These are phyloP conservation scores for Solanum habrochaites DNA, from an alignment of 257 asterid genomes.

Conservation along the genomic window DNA sequence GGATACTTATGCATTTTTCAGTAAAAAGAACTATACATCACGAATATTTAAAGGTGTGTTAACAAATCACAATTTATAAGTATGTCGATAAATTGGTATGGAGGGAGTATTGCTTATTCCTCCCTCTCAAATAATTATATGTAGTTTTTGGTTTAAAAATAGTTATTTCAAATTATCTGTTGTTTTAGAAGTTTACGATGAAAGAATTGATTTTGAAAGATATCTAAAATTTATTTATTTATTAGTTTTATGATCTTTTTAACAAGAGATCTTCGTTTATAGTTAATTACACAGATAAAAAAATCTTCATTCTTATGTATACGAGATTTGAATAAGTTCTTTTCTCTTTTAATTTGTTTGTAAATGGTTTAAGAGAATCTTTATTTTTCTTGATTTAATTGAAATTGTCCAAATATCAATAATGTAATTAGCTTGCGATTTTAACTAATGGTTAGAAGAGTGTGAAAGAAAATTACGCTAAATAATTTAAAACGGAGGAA, in stretches of 20 bases:
- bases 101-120: not conserved
- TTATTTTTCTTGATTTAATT: not conserved
- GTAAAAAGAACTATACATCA: not conserved
- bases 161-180: no score
- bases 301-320: no score
- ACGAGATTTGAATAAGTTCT: no score
- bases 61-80: not conserved
- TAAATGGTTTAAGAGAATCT: no score
- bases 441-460: rapidly evolving
- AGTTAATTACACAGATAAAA: no score
- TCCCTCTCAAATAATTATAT: not conserved
- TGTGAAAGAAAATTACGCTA: not conserved
- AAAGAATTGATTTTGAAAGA: not conserved
- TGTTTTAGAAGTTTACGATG: not conserved
- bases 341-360: no score
- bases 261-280: no score
- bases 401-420: not conserved
- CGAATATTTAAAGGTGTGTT: no score
- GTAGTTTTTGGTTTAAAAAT: not conserved
- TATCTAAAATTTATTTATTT: no score
- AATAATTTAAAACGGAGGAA: rapidly evolving
- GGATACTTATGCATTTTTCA: no score
- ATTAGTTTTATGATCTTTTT: no score
- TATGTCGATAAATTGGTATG: not conserved
- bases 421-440: rapidly evolving